A percentile compares a stretch with the other conserved stretches of the same genome.
Evolutionary conservation across 2,329 filamentous ascomycete genomes (phyloP).

Genomic region (Cladophialophora immunda): DNA sequence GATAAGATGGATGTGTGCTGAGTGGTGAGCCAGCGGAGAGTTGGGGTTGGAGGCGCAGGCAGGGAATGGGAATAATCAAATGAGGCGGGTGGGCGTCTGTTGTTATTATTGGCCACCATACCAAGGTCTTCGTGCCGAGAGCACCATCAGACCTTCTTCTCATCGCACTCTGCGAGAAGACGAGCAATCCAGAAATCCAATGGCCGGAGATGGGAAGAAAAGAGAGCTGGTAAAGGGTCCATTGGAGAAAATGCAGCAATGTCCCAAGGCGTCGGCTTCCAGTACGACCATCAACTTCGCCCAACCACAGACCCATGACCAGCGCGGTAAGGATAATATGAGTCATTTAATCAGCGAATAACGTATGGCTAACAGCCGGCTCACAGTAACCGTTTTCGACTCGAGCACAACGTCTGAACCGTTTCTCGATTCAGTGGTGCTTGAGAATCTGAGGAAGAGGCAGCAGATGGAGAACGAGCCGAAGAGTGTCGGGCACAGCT

Average conservation of each 20-base stretch:
- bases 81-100: not conserved
- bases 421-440: slow-evolving; percentile 49
- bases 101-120: slow-evolving; percentile 4
- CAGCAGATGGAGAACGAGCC: slow-evolving; percentile 23
- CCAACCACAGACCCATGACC: slow-evolving; percentile 30
- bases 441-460: slow-evolving; percentile 45
- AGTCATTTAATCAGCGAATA: slow-evolving; percentile 20
- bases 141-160: not conserved
- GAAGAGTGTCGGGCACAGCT: slow-evolving; percentile 6
- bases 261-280: slow-evolving; percentile 22
- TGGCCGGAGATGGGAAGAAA: slow-evolving; percentile 24
- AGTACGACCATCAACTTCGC: slow-evolving; percentile 29
- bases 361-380: slow-evolving; percentile 10
- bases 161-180: not conserved
- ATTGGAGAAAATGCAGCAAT: slow-evolving; percentile 30
- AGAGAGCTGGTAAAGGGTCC: slow-evolving; percentile 32
- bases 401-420: slow-evolving; percentile 48
- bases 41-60: not conserved
- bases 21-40: not conserved
- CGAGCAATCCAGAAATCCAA: slow-evolving; percentile 7
- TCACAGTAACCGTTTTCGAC: slow-evolving; percentile 46
- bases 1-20: slow-evolving; percentile 35
- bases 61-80: not conserved
- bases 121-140: not conserved
- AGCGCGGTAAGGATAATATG: slow-evolving; percentile 35